These are phyloP conservation scores for Petunia hybrid DNA, from an alignment of 305 asterid genomes.

Conservation along the genomic window DNA sequence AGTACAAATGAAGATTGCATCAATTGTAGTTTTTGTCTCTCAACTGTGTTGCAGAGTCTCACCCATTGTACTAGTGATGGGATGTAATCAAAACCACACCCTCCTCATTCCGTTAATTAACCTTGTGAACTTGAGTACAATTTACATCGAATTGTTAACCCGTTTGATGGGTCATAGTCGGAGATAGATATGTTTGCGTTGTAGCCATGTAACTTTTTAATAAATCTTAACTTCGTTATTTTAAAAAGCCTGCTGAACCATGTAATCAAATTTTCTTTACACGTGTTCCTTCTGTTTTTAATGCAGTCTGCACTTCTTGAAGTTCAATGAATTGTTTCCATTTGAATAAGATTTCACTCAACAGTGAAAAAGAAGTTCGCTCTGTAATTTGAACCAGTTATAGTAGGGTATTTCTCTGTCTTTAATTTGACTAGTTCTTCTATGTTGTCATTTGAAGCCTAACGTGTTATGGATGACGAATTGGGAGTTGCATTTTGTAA, in stretches of 20 bases:
- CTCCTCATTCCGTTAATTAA: background rate
- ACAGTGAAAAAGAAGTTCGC: no score
- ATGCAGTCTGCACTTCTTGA: background rate
- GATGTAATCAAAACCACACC: background rate
- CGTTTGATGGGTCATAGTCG: background rate
- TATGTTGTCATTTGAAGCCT: no score
- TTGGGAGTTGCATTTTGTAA: background rate
- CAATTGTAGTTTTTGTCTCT: background rate
- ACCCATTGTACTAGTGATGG: background rate
- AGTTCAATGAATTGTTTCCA: background rate
- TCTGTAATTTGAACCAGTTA: no score
- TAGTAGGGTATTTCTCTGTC: background rate
- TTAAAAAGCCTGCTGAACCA: background rate
- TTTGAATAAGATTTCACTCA: no score
- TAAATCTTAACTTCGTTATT: background rate
- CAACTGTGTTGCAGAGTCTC: background rate
- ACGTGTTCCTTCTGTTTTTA: background rate
- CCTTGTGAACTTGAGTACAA: background rate
- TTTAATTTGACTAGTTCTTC: no score
- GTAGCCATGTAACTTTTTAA: background rate
- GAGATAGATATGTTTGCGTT: background rate
- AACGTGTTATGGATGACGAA: no score
- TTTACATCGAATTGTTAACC: background rate
- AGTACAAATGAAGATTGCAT: background rate
- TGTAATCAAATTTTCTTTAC: background rate